A percentile compares a stretch with the other conserved stretches of the same genome.
Conservation (phyloP, 2,329 filamentous ascomycete genomes). For the Penicillium sclerotiorum region DNA sequence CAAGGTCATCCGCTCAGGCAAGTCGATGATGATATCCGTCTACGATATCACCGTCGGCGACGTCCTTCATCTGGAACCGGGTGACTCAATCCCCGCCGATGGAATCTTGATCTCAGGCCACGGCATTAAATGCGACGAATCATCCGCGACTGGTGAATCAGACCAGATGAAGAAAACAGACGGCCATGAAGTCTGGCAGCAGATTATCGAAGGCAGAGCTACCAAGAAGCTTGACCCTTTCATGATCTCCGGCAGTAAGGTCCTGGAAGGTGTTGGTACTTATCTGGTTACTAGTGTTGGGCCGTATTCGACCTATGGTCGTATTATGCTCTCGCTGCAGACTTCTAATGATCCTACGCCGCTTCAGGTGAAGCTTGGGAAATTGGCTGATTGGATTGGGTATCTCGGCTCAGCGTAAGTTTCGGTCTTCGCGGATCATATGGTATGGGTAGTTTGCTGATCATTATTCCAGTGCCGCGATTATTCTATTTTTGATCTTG, state of each 20-base stretch:
- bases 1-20: slow-evolving; percentile 68
- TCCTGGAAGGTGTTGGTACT: slow-evolving; percentile 75
- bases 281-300: slow-evolving; percentile 75
- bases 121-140: slow-evolving; percentile 71
- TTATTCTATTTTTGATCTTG: slow-evolving; percentile 79
- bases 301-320: slow-evolving; percentile 72
- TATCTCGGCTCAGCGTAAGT: slow-evolving; percentile 69
- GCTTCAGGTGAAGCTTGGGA: slow-evolving; percentile 74
- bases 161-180: slow-evolving; percentile 69
- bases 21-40: slow-evolving; percentile 64
- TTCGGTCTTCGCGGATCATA: background rate
- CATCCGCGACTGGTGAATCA: slow-evolving; percentile 72
- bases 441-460: slow-evolving; percentile 10
- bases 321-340: slow-evolving; percentile 72
- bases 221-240: slow-evolving; percentile 66
- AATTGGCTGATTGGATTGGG: slow-evolving; percentile 75
- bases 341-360: slow-evolving; percentile 75
- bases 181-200: slow-evolving; percentile 61
- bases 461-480: slow-evolving; percentile 56
- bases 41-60: slow-evolving; percentile 71
- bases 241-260: slow-evolving; percentile 78
- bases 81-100: slow-evolving; percentile 71
- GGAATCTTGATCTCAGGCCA: slow-evolving; percentile 69
- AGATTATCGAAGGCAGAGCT: slow-evolving; percentile 56
- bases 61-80: slow-evolving; percentile 68